Base-by-base conservation (phyloP, 257 asterid species). In the Scutellaria minor region DNA sequence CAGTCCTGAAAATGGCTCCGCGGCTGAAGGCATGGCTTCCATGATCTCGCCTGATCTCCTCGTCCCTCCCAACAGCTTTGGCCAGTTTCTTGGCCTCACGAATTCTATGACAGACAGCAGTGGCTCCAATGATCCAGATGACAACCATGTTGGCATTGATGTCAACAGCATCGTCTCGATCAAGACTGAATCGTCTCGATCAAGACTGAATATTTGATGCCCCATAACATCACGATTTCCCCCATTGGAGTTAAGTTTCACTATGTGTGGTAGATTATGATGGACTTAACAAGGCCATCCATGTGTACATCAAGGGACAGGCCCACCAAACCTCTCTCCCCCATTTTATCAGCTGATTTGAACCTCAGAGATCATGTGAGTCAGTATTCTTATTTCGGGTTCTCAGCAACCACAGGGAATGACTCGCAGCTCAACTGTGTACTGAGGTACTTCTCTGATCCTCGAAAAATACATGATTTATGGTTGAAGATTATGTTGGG, bases 251-350 rank as follows among this genome's bases (percentile, higher is more conserved):
- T 6, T 1, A 73, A 39, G 41, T 66, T 64, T n/a, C 52, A 69
- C 73, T 76, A 73, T 7, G 46, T 79, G 41, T 84, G 88, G 63
- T 84, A 27, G 74, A 77, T n/a, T 84, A 84, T 39, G 81, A 86
- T 4, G 89, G 89, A 5, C 13, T 68, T 14, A 63, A 40, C 11
- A 84, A 75, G 77, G 8, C 48, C 39, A 55, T 86, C 0, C 60
- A 82, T 15, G 82, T 84, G 1, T 84, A 78, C 44, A 77, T 86
- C 9, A 62, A 70, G 1, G 77, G 70, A 41, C 84, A 78, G 72
- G 47, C 89, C 89, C 4, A 70, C 66, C 6, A 72, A 66, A 64
- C 88, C 89, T 1, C 24, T 1, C 11, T 41, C 52, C 3, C 85
- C 89, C 1, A 39, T 84, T 22, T 35, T 86, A 18, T 68, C 56